Conservation (phyloP, 805 yeast genomes). For the Candida maris region DNA sequence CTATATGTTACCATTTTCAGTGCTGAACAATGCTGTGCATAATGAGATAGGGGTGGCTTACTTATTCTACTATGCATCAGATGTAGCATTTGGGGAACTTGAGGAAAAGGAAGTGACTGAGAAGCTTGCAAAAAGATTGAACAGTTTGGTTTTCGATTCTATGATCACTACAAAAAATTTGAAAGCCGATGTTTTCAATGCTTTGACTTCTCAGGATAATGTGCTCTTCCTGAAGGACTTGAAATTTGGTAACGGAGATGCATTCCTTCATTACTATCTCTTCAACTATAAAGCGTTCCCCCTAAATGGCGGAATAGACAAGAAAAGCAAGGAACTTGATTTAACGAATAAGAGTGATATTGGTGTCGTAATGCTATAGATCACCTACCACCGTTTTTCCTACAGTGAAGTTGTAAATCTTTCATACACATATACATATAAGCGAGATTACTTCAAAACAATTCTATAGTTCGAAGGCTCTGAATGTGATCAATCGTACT, state of each 20-base stretch:
- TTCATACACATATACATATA: no score
- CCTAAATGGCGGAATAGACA: conserved; percentile 73
- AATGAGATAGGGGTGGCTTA: conserved; percentile 80
- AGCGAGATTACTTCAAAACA: no score
- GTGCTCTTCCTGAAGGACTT: conserved; percentile 73
- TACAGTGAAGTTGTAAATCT: no score
- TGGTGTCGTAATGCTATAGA: conserved; percentile 81
- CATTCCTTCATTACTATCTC: conserved; percentile 81
- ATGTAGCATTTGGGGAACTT: conserved; percentile 44
- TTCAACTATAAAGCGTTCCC: conserved; percentile 87
- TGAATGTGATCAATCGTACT: conserved; percentile 22
- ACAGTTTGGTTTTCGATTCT: conserved; percentile 64
- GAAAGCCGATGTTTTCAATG: conserved; percentile 88
- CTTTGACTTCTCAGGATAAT: conserved; percentile 88
- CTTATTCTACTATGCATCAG: conserved; percentile 83
- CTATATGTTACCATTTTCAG: conserved; percentile 84
- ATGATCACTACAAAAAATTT: conserved; percentile 65
- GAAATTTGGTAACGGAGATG: conserved; percentile 93
- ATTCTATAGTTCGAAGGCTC: no score
- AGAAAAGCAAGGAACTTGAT: conserved; percentile 49
- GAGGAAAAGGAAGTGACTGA: conserved; percentile 38
- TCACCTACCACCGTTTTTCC: no score
- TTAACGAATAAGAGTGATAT: conserved; percentile 66
- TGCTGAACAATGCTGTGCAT: conserved; percentile 61
- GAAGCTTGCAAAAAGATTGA: conserved; percentile 55